Evolutionary conservation across 495 filamentous ascomycete genomes (phyloP).

Genomic region (Penicillium argentinense): DNA sequence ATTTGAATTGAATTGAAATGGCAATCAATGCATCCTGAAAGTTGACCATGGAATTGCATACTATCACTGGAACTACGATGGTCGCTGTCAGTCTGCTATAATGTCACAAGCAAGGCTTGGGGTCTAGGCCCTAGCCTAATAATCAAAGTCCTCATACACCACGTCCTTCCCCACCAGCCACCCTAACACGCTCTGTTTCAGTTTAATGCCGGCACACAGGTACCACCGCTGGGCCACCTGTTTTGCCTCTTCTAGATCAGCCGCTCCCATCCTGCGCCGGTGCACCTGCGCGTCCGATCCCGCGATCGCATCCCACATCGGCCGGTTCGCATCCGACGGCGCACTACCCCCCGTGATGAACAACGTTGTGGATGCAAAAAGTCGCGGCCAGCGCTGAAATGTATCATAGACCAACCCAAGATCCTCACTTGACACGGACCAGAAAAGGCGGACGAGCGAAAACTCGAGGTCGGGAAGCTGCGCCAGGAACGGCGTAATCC

Average conservation of each 20-base stretch:
- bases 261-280: too few species aligned
- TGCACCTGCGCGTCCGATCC: too few species aligned
- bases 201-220: slow-evolving; percentile 58
- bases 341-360: slow-evolving; percentile 41
- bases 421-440: slow-evolving; percentile 64
- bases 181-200: slow-evolving; percentile 55
- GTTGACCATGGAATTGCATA: too few species aligned
- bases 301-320: too few species aligned
- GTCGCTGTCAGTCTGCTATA: too few species aligned
- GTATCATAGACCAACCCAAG: slow-evolving; percentile 60
- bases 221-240: slow-evolving; percentile 62
- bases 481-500: slow-evolving; percentile 74
- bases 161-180: slow-evolving; percentile 66
- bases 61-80: too few species aligned
- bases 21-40: too few species aligned
- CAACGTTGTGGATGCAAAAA: slow-evolving; percentile 52
- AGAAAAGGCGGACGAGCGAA: slow-evolving; percentile 55
- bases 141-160: slow-evolving; percentile 71
- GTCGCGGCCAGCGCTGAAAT: slow-evolving; percentile 49
- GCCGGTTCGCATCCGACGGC: slow-evolving; percentile 62
- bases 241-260: slow-evolving; percentile 50
- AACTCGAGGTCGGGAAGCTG: slow-evolving; percentile 53
- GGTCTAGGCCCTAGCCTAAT: too few species aligned
- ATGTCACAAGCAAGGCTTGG: too few species aligned
- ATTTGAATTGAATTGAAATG: too few species aligned